A percentile compares a stretch with the other conserved stretches of the same genome.
Evolutionary conservation across 1,284 basidiomycete genomes (phyloP).

Genomic region (Boletus sp.): DNA sequence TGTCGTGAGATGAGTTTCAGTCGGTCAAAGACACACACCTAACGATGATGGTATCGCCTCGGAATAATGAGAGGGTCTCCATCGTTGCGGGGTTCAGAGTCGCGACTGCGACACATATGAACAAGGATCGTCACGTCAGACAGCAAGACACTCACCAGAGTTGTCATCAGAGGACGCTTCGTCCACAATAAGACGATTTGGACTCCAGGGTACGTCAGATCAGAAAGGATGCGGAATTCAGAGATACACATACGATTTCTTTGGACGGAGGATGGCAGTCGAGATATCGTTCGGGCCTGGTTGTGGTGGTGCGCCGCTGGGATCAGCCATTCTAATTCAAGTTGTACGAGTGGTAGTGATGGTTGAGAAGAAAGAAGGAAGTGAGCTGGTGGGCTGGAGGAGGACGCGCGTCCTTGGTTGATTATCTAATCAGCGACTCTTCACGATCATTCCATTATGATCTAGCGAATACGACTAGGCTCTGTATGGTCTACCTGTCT

Average conservation of each 20-base stretch:
- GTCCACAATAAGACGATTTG: slow-evolving; percentile 94
- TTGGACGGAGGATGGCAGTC: slow-evolving; percentile 93
- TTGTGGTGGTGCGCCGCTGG: slow-evolving; percentile 75
- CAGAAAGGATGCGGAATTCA: slow-evolving; percentile 4
- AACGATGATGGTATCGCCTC: slow-evolving; percentile 92
- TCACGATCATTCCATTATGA: neutral
- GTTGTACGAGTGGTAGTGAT: slow-evolving; percentile 17
- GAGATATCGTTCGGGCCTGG: slow-evolving; percentile 83
- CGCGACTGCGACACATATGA: slow-evolving; percentile 61
- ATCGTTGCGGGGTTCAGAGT: slow-evolving; percentile 96
- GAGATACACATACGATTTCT: slow-evolving; percentile 84
- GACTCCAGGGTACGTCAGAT: slow-evolving; percentile 52
- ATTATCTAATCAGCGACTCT: neutral
- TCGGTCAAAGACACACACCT: slow-evolving; percentile 54
- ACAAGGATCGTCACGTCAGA: neutral
- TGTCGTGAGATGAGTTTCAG: slow-evolving; percentile 6
- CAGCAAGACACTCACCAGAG: slow-evolving; percentile 62
- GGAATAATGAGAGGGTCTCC: slow-evolving; percentile 94
- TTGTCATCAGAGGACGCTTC: slow-evolving; percentile 92
- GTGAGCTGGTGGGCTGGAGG: neutral
- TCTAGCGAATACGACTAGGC: neutral
- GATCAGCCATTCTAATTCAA: slow-evolving; percentile 62
- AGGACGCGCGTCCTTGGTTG: neutral
- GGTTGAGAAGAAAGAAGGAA: slow-evolving; percentile 22
- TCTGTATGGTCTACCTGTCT: neutral